Conservation (phyloP, 352 stramenopile species). For the Phytophthora syringae region DNA sequence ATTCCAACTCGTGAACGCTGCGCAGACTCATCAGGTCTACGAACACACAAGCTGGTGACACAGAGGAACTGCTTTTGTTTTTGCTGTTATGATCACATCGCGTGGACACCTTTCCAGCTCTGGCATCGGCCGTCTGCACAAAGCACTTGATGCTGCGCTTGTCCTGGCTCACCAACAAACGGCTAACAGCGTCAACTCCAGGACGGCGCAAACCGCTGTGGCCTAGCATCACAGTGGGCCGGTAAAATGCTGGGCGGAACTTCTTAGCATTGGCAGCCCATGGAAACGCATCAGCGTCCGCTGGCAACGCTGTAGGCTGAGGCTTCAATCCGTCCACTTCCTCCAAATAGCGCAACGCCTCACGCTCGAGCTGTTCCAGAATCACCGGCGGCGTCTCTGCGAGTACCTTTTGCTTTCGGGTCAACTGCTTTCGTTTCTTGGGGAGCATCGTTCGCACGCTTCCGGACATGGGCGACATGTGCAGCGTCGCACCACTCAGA, state of each 20-base stretch:
- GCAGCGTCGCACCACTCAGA: constrained; percentile 19
- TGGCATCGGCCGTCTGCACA: constrained; percentile 31
- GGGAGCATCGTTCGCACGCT: constrained; percentile 20
- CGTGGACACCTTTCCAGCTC: constrained; percentile 6
- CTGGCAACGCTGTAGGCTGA: constrained; percentile 9
- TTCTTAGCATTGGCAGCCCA: constrained; percentile 26
- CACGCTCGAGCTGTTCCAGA: constrained; percentile 42
- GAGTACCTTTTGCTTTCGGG: constrained; percentile 49
- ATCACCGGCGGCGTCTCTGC: constrained; percentile 39
- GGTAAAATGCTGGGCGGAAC: constrained; percentile 57
- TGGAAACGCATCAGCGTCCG: constrained; percentile 40
- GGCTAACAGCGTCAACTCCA: constrained; percentile 50
- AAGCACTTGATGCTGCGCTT: constrained; percentile 75
- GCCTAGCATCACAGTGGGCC: constrained; percentile 54
- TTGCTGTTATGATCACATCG: constrained; percentile 14
- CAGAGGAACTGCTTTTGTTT: constrained; percentile 13
- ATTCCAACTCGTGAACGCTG: constrained; percentile 50
- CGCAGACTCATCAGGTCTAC: constrained; percentile 55
- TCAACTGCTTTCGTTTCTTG: constrained; percentile 38
- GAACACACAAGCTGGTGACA: constrained; percentile 38
- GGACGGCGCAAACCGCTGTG: constrained; percentile 43
- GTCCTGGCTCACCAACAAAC: constrained; percentile 63
- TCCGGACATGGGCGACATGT: constrained; percentile 40
- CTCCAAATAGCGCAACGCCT: constrained; percentile 38
- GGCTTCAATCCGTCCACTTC: constrained; percentile 15